These are phyloP conservation scores for Hyaloscypha bicolor DNA, from an alignment of 495 filamentous ascomycete species.

Conservation along the genomic window DNA sequence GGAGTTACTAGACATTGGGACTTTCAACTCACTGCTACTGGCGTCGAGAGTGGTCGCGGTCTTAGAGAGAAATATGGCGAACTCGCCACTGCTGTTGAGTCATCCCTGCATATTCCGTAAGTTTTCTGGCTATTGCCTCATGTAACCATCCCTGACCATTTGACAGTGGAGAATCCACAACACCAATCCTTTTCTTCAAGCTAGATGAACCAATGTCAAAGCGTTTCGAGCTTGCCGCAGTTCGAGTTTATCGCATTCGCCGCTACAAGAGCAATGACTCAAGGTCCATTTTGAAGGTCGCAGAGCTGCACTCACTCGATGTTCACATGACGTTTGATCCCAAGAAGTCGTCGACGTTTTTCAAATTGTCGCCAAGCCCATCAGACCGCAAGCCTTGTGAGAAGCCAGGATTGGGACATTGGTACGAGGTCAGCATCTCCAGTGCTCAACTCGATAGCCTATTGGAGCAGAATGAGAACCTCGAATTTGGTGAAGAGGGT, in stretches of 20 bases:
- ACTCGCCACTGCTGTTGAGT: conserved; percentile 38
- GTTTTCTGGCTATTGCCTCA: conserved; percentile 21
- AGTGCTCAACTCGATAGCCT: conserved; percentile 33
- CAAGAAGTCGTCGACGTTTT: neutral
- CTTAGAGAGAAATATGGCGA: conserved; percentile 30
- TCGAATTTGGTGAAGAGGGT: conserved; percentile 44
- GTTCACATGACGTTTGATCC: conserved; percentile 14
- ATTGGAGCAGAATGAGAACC: conserved; percentile 40
- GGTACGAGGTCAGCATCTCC: conserved; percentile 46
- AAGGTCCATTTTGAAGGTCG: conserved; percentile 41
- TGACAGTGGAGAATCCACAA: neutral
- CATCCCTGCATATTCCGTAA: conserved; percentile 42
- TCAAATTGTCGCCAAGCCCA: conserved; percentile 8
- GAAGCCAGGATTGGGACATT: conserved; percentile 25
- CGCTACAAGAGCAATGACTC: conserved; percentile 23
- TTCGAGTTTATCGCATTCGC: conserved; percentile 39
- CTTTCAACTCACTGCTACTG: conserved; percentile 36
- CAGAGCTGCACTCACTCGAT: conserved; percentile 43
- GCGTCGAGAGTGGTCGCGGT: conserved; percentile 21
- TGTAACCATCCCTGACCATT: neutral
- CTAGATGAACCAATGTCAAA: conserved; percentile 25
- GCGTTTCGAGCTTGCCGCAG: conserved; percentile 29
- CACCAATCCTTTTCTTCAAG: conserved; percentile 27
- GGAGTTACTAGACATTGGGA: conserved; percentile 47
- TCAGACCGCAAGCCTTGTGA: conserved; percentile 20